phyloP scores from a whole-genome alignment of 768 basidiomycete species.

The Lanmaoa pseudosensibilis region DNA sequence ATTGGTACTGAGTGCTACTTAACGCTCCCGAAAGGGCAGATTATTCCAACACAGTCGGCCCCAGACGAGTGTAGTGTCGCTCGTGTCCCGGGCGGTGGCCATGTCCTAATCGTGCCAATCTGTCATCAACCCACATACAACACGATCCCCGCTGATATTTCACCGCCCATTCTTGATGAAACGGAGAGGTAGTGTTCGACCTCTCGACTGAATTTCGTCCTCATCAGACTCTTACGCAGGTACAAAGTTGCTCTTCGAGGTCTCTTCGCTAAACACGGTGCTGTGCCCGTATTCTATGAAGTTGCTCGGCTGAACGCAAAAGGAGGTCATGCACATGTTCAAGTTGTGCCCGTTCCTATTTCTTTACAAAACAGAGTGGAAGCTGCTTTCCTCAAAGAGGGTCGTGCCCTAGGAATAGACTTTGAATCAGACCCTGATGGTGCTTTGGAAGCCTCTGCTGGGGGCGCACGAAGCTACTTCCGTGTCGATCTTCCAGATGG shows the following conservation, averaged over 20 bases:
- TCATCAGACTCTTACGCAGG: constrained; percentile 37
- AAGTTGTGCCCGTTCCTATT: constrained; percentile 77
- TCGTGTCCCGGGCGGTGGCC: constrained; percentile 89
- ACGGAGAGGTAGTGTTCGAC: constrained; percentile 59
- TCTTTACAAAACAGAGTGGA: constrained; percentile 63
- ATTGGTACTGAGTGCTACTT: constrained; percentile 94
- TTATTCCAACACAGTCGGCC: constrained; percentile 74
- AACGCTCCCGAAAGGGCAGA: constrained; percentile 94
- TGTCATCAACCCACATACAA: constrained; percentile 89
- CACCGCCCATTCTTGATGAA: constrained; percentile 74
- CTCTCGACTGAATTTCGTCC: not conserved
- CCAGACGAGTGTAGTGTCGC: constrained; percentile 39
- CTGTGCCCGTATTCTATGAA: constrained; percentile 80
- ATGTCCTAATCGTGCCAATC: constrained; percentile 91
- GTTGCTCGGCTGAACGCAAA: constrained; percentile 79
- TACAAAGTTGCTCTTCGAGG: constrained; percentile 76
- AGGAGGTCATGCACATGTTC: constrained; percentile 94
- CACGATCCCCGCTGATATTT: constrained; percentile 77
- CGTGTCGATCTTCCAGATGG: constrained; percentile 89
- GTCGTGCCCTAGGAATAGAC: constrained; percentile 61
- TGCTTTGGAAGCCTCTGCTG: constrained; percentile 51
- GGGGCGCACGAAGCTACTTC: constrained; percentile 75
- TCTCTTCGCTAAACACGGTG: constrained; percentile 69
- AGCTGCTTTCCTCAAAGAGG: constrained; percentile 70
- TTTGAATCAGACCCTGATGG: constrained; percentile 73